Evolutionary conservation across 2,329 filamentous ascomycete genomes (phyloP).

Genomic region (Trichoderma brevicompactum): DNA sequence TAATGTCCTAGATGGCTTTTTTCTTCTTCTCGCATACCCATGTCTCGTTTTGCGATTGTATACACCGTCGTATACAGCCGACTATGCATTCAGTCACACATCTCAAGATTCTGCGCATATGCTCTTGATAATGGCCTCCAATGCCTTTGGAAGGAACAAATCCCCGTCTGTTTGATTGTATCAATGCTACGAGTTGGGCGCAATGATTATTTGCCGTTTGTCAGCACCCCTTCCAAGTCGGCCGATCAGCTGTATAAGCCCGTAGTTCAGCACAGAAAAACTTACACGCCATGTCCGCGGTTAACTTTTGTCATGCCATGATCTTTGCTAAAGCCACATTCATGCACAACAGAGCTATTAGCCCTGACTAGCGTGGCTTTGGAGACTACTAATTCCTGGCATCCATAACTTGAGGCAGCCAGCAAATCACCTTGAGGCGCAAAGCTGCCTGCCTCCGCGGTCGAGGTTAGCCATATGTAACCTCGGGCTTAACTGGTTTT

Average conservation of each 20-base stretch:
- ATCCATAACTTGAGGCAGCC: too few relatives aligned
- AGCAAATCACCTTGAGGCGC: neutral
- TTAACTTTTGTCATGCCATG: slow-evolving; percentile 2
- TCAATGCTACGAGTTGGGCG: neutral
- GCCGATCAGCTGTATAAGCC: slow-evolving; percentile 11
- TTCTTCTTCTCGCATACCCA: neutral
- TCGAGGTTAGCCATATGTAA: neutral
- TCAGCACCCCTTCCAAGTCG: neutral
- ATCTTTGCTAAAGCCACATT: slow-evolving; percentile 9
- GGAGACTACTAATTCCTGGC: neutral
- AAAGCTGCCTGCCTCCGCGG: neutral
- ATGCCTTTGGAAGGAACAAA: neutral
- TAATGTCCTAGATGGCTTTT: neutral
- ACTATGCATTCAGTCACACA: neutral
- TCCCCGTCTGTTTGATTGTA: neutral
- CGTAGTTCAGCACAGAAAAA: slow-evolving; percentile 8
- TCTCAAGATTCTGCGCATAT: neutral
- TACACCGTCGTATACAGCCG: too few relatives aligned
- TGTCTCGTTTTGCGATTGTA: neutral
- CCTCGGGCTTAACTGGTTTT: neutral
- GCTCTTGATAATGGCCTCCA: neutral
- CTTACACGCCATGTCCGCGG: slow-evolving; percentile 8
- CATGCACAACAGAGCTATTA: slow-evolving; percentile 7
- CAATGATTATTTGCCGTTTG: neutral
- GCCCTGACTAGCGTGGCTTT: neutral